Base-by-base conservation (phyloP, 139 green algal species). In the Pseudopediastrum boryanum region DNA sequence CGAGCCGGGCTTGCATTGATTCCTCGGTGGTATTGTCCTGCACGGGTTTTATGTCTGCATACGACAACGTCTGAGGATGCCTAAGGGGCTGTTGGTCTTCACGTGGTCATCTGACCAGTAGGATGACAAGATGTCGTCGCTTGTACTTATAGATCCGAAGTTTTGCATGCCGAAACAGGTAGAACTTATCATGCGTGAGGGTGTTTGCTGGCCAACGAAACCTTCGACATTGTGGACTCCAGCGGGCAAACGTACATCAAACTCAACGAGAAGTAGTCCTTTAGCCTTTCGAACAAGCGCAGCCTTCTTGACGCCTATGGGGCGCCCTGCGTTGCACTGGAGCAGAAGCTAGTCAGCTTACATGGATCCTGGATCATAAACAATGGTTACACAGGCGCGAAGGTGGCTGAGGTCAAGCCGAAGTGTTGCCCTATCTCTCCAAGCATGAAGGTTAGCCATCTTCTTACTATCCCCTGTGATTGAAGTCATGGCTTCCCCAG, bases 351-450 rank as follows among this genome's bases (percentile, higher is more conserved):
- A 41, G 35, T 72, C 9, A 72, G 36, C 35, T 23, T 72, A 23
- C 64, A 72, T 27, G 35, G 35, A 25, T 58, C 33, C 64, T 72
- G 64, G 64, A 42, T 72, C 10, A 72, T 72, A 16, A 23, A 29
- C 13, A 6, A 27, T 16, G 25, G 8, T 31, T 5, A 72, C 16
- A n/a, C n/a, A n/a, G 64, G 64, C 1, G 19, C 21, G 10, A 72
- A 52, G 64, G 25, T 72, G 36, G 64, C 64, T 1, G 33, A 72
- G 38, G 31, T 52, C 64, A 72, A 72, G 64, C 64, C 64, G 8
- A 29, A n/a, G n/a, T n/a, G n/a, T n/a, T n/a, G n/a, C n/a, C n/a
- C n/a, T n/a, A n/a, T n/a, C n/a, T n/a, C n/a, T n/a, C n/a, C n/a
- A n/a, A n/a, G n/a, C n/a, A n/a, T n/a, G n/a, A n/a, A n/a, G n/a